Evolutionary conservation across 2,329 filamentous ascomycete species (phyloP), one percentile per base, ranked within the genome.

Genomic region (Penicillium hordei): DNA sequence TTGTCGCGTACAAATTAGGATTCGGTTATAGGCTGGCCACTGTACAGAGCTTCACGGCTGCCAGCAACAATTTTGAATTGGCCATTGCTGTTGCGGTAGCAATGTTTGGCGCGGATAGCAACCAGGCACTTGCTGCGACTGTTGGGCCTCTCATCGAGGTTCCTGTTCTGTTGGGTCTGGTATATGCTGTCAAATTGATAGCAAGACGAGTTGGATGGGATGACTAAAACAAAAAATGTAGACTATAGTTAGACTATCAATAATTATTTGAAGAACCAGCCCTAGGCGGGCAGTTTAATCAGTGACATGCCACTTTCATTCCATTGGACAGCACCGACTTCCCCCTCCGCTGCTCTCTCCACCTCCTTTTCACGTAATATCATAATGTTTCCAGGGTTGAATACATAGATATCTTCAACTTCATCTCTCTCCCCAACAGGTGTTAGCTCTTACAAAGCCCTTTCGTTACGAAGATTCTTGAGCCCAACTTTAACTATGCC

Each of bases 61-160:
- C 90, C 1, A 96, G 91, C 72, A 96, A 96, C 70, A 96, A 96
- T 71, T 96, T 96, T 68, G 92, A 96, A 77, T 78, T 96, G 25
- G 91, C 92, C 0, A 96, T 96, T 75, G 91, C 91, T 0, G 91
- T 96, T 0, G 90, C 90, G 0, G 87, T 96, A 3, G 89, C 91
- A 0, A 88, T 88, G 0, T 96, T 89, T 75, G 92, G 91, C 0
- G 82, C 88, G 0, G 78, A 89, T 40, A 93, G 89, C 66, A 86
- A 92, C 49, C 87, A 96, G 74, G 91, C 91, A 0, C 78, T 96
- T 44, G 91, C 92, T 0, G 82, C 89, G 8, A 95, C 91, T 0
- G 91, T 96, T 0, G 91, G 91, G 0, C 92, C 92, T 3, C 74
- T 96, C 63, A 89, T 96, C 52, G 91, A 96, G 70, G 91, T 96